phyloP scores from a whole-genome alignment of 2,329 filamentous ascomycete genomes.

The Neocucurbitaria cava region DNA sequence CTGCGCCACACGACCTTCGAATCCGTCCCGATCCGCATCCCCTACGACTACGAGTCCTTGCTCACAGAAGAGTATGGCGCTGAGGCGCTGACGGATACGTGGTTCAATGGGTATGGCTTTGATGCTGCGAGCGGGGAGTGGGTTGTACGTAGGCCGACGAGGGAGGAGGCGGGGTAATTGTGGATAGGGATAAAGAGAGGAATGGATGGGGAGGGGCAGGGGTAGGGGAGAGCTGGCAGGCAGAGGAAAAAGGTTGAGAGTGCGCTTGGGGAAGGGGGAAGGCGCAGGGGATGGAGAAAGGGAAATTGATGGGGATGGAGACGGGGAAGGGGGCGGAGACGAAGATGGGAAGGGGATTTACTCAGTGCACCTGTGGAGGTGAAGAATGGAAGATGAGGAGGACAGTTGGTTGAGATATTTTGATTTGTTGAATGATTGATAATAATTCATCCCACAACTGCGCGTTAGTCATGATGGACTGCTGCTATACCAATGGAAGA shows the following conservation, averaged over 20 bases:
- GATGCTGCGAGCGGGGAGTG: slow-evolving; percentile 40
- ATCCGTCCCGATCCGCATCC: slow-evolving; percentile 60
- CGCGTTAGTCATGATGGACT: too few species aligned
- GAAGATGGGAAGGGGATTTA: too few species aligned
- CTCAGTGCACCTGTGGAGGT: too few species aligned
- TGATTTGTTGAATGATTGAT: too few species aligned
- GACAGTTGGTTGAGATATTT: too few species aligned
- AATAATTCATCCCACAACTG: too few species aligned
- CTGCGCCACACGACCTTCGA: slow-evolving; percentile 63
- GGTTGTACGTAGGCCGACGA: slow-evolving; percentile 11
- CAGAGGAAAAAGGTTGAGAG: background rate
- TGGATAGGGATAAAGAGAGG: background rate
- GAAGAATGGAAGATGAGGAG: too few species aligned
- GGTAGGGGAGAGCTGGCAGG: background rate
- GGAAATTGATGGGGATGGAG: too few species aligned
- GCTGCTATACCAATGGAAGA: too few species aligned
- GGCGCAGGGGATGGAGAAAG: background rate
- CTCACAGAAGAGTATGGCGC: slow-evolving; percentile 63
- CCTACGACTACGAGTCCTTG: slow-evolving; percentile 63
- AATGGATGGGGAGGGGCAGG: background rate
- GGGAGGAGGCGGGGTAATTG: background rate
- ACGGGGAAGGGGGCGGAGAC: too few species aligned
- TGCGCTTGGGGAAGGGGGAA: background rate
- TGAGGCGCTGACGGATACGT: slow-evolving; percentile 55
- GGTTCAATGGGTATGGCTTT: slow-evolving; percentile 55